Evolutionary conservation across 2,329 filamentous ascomycete genomes (phyloP), one percentile per base, ranked within the genome.

Genomic region (Phoma sp.): DNA sequence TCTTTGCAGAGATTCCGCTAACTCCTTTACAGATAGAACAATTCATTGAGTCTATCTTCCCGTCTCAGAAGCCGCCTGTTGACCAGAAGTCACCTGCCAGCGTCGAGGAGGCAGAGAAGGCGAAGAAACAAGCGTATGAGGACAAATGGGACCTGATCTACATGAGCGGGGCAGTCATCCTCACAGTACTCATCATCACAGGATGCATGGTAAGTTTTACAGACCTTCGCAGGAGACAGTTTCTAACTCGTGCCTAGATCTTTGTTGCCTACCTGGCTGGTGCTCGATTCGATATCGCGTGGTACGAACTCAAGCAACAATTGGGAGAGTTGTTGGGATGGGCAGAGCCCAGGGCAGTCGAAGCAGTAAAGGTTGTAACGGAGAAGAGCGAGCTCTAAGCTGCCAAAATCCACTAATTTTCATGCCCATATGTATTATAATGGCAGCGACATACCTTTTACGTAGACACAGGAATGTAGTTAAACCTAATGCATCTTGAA

Each of bases 31-130:
- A 95, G 90, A 91, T 96, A 61, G 93, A 98, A 75, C 90, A 95
- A 80, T 96, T 96, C 74, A 96, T 98, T 73, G 93, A 98, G 76
- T 88, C 87, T 5, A 87, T 98, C 64, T 98, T 93, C 85, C 95
- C 95, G 3, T 84, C 86, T 7, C 92, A 96, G 76, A 87, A 90
- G 59, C 84, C 90, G 37, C 87, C 89, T 15, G 43, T 63, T 20
- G 62, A 68, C 46, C 56, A 57, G 42, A 66, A 66, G 61, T 62
- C 63, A 21, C 66, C 65, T 37, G 64, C 69, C 33, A 79, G 66
- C 53, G 70, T 84, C 7, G 81, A 85, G 57, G 87, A 91, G 67
- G 83, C 81, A 7, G 80, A 78, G 48, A 82, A 81, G 68, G 77
- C 80, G 56, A 78, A 81, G 65, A 77, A 85, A 63, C 78, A 80